Base-by-base conservation (phyloP, 495 filamentous ascomycete species). In the Bryoglossum gracile region DNA sequence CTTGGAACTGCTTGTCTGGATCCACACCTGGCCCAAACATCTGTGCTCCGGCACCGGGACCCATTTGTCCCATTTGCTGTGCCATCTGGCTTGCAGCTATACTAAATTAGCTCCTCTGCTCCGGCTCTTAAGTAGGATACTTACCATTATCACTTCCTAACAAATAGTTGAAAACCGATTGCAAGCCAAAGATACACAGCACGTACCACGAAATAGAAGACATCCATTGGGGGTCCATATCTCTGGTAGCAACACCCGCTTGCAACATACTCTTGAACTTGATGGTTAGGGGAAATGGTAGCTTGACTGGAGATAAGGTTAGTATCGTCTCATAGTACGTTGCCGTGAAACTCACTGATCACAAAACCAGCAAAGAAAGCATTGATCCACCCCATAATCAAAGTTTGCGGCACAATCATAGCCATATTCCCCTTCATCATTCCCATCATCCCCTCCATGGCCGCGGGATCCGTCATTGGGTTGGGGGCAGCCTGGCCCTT, bases 311-410 rank as follows among this genome's bases (percentile, higher is more conserved):
- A 28, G 10, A 11, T 4, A 34, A 34, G 24, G 39, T 53, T 32
- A 55, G 43, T 19, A 48, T 25, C 22, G 44, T 44, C 30, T 46
- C 19, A 14, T 23, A 6, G 8, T 28, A 17, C 9, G 1, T 35
- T 2, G 13, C 13, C 14, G 17, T 10, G n/a, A 28, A 32, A 77
- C 84, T 48, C 71, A 95, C 89, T 86, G 37, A 97, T 95, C 32
- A 98, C 92, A 65, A 94, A 98, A 17, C 92, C 92, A 34, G 86
- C 89, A 60, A 98, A 98, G 65, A 97, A 97, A 0, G 92, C 89
- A 72, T 97, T 98, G 59, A 98, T 96, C 92, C 92, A 98, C 44
- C 92, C 88, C 92, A 98, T 98, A 54, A 97, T 97, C 65, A 97
- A 66, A 3, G 90, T 97, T 65, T 98, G 94, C 38, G 92, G 94